Conservation (phyloP, 345 rosid species). For the Reutealis trisperma region DNA sequence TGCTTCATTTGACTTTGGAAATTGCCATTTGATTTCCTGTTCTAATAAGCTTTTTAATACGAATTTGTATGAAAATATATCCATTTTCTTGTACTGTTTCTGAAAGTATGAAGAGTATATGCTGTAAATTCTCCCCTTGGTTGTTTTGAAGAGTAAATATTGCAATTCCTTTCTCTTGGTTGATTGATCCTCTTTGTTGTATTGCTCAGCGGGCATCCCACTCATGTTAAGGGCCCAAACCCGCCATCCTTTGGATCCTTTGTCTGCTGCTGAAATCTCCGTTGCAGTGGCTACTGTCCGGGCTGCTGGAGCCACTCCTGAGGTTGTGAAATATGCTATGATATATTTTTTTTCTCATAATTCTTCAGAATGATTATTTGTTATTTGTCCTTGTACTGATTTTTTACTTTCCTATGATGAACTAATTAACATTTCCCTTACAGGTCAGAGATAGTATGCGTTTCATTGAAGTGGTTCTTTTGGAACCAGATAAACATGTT, state of each 20-base stretch:
- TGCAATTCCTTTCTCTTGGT: constrained; percentile 11
- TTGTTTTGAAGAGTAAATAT: background rate
- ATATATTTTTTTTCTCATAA: background rate
- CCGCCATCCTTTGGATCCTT: constrained; percentile 85
- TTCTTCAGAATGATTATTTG: background rate
- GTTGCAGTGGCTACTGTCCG: constrained; percentile 93
- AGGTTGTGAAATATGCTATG: constrained; percentile 44
- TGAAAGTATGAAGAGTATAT: background rate
- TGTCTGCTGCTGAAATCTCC: constrained; percentile 82
- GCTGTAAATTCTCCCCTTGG: background rate
- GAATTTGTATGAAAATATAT: background rate
- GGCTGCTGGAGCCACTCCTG: constrained; percentile 91
- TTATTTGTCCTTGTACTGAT: background rate
- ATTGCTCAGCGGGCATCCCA: constrained; percentile 45
- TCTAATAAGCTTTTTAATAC: background rate
- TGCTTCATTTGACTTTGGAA: constrained; percentile 1
- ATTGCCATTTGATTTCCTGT: background rate
- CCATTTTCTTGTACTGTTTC: background rate
- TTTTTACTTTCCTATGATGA: constrained; percentile 9
- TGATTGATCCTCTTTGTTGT: constrained; percentile 15
- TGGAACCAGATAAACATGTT: constrained; percentile 78
- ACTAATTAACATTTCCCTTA: constrained; percentile 22
- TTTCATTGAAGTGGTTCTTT: constrained; percentile 78
- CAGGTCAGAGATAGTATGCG: constrained; percentile 95
- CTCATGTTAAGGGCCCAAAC: constrained; percentile 77